Evolutionary conservation across 768 basidiomycete species (phyloP), one percentile per base, ranked within the genome.

Genomic region (Calocybe cyanea): DNA sequence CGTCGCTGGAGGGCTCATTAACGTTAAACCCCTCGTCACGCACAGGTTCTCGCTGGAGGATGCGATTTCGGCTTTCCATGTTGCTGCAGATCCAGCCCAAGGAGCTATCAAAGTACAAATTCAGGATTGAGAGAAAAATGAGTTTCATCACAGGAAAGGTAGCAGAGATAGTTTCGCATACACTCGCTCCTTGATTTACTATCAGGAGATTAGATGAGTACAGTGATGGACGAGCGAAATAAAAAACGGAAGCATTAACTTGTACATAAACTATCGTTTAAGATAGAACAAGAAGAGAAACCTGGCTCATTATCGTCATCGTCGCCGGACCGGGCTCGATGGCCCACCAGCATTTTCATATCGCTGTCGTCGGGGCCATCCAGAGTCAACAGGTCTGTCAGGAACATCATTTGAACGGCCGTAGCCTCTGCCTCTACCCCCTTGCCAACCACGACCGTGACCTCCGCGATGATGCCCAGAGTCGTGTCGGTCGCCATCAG

Each of bases 11-110:
- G 77, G 81, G 21, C 65, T 93, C 17, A 77, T 84, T 42, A 71
- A 87, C 54, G 66, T 91, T 47, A 82, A 83, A 51, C 85, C 87
- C 52, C 77, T 92, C 43, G 83, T 91, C n/a, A 87, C 86, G 21
- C 87, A 87, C 54, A 71, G 80, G 10, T 87, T 87, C 61, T 51
- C 70, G 15, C 74, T 94, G 14, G 84, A 87, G 52, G 76, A 85
- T 24, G 85, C 89, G 0, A 73, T 83, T 7, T 66, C 80, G 40
- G 92, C 92, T 1, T 94, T 94, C 69, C 80, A 90, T 54, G 73
- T 83, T 30, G 83, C 83, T 14, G 82, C 83, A 5, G 82, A 85
- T 57, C 77, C 78, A 39, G 47, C 73, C 17, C 81, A 80, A 55
- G 82, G 83, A 6, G 79, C 83, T 31, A 85, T 85, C 58, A 85